Conservation (phyloP, 2,329 filamentous ascomycete genomes). For the Aspergillus puulaauensis region DNA sequence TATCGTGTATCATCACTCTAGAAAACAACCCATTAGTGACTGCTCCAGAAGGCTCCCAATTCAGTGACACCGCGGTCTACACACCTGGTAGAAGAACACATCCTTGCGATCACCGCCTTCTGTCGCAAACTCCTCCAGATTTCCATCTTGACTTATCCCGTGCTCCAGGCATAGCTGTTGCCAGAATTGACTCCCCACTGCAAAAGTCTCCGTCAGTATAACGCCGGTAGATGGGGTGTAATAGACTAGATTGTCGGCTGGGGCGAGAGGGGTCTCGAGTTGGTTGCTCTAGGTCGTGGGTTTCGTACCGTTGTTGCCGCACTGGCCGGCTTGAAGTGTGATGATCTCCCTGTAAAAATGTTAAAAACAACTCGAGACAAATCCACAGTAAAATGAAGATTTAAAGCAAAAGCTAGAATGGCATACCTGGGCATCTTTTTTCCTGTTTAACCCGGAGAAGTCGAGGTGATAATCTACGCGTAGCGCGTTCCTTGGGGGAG, state of each 20-base stretch:
- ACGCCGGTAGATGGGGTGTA: not conserved
- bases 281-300: constrained; percentile 17
- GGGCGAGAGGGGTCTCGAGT: constrained; percentile 14
- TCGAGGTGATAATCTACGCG: constrained; percentile 32
- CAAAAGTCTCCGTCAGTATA: constrained; percentile 30
- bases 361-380: constrained; percentile 6
- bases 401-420: not conserved
- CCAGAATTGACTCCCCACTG: constrained; percentile 98
- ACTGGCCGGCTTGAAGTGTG: constrained; percentile 97
- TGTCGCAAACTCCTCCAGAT: constrained; percentile 95
- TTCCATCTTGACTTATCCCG: constrained; percentile 95
- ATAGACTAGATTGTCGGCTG: not conserved
- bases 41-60: not conserved
- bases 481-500: constrained; percentile 31
- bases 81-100: constrained; percentile 90
- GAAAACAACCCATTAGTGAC: not conserved
- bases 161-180: constrained; percentile 98
- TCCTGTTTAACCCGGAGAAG: constrained; percentile 25
- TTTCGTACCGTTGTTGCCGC: constrained; percentile 91
- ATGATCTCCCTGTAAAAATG: constrained; percentile 79
- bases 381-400: not conserved
- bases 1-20: constrained; percentile 97
- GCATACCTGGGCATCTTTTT: constrained; percentile 42
- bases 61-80: not conserved
- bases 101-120: constrained; percentile 98